Percentiles rank a stretch among this genome's conserved stretches.
Conservation (phyloP, 345 rosid species). For the Eucalyptus tenuipes region DNA sequence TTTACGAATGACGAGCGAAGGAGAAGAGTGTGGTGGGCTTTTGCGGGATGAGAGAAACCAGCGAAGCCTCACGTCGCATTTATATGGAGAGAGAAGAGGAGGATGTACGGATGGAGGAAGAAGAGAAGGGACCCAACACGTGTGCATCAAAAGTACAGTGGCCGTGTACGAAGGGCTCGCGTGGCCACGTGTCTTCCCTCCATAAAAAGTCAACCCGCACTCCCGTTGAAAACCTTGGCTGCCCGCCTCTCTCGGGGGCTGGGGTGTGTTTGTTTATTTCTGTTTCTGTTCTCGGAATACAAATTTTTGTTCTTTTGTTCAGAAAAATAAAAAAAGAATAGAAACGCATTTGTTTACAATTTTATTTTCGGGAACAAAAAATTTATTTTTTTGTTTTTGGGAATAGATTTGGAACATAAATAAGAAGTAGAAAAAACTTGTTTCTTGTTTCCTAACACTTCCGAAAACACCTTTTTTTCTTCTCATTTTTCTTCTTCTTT, state of each 20-base stretch:
- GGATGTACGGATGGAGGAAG: neutral
- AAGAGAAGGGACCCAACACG: neutral
- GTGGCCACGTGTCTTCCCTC: neutral
- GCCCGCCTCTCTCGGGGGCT: neutral
- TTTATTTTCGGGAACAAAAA: no score
- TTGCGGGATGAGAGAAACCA: neutral
- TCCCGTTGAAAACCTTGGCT: neutral
- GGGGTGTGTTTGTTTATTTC: no score
- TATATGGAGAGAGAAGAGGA: neutral
- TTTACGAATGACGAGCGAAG: neutral
- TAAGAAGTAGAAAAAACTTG: no score
- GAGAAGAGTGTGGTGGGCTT: neutral
- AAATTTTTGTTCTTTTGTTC: no score
- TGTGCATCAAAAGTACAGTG: conserved; percentile 1
- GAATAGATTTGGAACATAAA: no score
- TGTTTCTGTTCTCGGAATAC: no score
- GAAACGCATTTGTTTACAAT: no score
- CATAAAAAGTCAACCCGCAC: neutral
- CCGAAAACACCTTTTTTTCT: no score
- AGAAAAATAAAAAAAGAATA: no score
- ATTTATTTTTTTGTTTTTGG: no score
- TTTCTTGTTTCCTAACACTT: no score
- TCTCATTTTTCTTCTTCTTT: no score
- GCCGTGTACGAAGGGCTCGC: conserved; percentile 1
- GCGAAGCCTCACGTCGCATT: neutral